phyloP scores from a whole-genome alignment of 2,329 filamentous ascomycete species.

The Pestalotiopsis sp. region DNA sequence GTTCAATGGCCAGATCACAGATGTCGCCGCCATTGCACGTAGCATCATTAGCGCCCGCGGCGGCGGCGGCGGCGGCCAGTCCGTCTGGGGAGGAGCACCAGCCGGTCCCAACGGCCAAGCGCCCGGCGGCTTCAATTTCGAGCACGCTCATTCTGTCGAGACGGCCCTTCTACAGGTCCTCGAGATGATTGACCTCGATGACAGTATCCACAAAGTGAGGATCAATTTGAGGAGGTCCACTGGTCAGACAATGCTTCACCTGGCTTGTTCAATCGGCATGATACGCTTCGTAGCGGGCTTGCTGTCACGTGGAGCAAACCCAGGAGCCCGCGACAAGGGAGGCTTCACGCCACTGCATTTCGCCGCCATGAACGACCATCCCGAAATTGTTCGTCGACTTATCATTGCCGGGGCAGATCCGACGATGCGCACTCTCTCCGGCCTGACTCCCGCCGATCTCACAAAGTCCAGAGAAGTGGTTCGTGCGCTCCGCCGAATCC shows the following conservation, averaged over 20 bases:
- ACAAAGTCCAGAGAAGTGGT: constrained; percentile 67
- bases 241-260: constrained; percentile 80
- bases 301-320: constrained; percentile 76
- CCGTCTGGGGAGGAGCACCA: constrained; percentile 36
- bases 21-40: constrained; percentile 64
- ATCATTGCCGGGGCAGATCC: constrained; percentile 75
- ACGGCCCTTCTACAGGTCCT: constrained; percentile 71
- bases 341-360: constrained; percentile 84
- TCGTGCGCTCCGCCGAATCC: constrained; percentile 63
- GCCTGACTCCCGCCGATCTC: constrained; percentile 73
- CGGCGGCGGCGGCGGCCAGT: constrained; percentile 43
- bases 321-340: constrained; percentile 74
- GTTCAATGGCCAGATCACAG: constrained; percentile 64
- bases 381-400: constrained; percentile 76
- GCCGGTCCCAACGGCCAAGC: constrained; percentile 47
- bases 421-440: constrained; percentile 68
- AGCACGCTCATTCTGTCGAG: constrained; percentile 52
- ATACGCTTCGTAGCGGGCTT: constrained; percentile 77
- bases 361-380: constrained; percentile 75
- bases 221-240: constrained; percentile 68
- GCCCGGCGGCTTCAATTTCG: constrained; percentile 47
- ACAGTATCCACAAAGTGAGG: constrained; percentile 68
- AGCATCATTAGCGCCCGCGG: constrained; percentile 55
- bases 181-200: constrained; percentile 79
- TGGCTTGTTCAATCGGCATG: constrained; percentile 76